Conservation (phyloP, 805 yeast species). For the Wickerhamomyces alni region DNA sequence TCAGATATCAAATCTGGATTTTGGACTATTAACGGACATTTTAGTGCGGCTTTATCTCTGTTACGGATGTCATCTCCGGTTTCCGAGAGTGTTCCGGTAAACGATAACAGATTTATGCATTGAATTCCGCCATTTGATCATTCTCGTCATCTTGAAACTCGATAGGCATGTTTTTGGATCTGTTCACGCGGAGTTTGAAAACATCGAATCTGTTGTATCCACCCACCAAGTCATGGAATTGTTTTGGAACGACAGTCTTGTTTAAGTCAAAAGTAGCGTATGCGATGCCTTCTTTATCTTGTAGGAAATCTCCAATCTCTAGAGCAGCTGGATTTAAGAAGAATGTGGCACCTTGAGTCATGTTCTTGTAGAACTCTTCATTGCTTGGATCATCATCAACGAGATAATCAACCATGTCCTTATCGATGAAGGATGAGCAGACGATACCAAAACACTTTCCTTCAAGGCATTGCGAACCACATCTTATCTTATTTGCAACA, state of each 20-base stretch:
- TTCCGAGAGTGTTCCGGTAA: no score
- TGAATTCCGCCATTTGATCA: no score
- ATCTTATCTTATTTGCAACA: slow-evolving; percentile 19
- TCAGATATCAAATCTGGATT: no score
- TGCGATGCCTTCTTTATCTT: slow-evolving; percentile 21
- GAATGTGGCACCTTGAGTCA: slow-evolving; percentile 19
- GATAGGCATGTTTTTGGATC: slow-evolving; percentile 10
- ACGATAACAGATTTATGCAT: no score
- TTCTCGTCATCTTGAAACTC: slow-evolving; percentile 7
- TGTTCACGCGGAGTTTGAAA: slow-evolving; percentile 15
- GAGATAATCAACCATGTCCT: slow-evolving; percentile 15
- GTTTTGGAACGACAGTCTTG: slow-evolving; percentile 20
- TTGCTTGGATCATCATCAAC: slow-evolving; percentile 21
- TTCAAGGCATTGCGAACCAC: slow-evolving; percentile 21
- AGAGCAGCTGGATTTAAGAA: slow-evolving; percentile 19
- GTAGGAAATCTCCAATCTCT: slow-evolving; percentile 20
- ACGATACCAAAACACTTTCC: slow-evolving; percentile 22
- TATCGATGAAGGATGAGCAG: slow-evolving; percentile 18
- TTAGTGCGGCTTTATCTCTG: no score
- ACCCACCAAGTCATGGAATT: slow-evolving; percentile 22
- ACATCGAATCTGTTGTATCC: slow-evolving; percentile 22
- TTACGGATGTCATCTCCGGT: no score
- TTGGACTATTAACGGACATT: no score
- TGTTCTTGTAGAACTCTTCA: slow-evolving; percentile 10
- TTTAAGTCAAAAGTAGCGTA: slow-evolving; percentile 22